A percentile compares a stretch with the other conserved stretches of the same genome.
Conservation (phyloP, 1,284 basidiomycete species). For the Moesziomyces parantarcticus region DNA sequence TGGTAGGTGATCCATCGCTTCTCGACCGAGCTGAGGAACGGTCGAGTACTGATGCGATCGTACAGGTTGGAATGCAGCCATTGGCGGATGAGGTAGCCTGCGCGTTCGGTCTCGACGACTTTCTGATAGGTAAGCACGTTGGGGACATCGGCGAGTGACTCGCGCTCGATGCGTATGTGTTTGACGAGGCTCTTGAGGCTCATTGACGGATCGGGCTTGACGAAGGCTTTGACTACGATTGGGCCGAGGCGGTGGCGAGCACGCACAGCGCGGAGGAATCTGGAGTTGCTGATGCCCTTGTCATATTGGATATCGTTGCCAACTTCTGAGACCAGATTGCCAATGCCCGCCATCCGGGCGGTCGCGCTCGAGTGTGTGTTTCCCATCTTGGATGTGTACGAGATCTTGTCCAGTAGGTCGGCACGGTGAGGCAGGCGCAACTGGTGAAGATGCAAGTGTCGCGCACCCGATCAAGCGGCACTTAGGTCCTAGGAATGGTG, state of each 20-base stretch:
- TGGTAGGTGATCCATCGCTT: constrained; percentile 99
- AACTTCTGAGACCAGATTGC: constrained; percentile 57
- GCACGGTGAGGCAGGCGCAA: neutral
- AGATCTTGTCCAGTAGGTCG: neutral
- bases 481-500: neutral
- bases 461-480: neutral
- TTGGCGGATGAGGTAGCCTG: constrained; percentile 92
- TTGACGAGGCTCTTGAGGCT: constrained; percentile 77
- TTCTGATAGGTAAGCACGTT: constrained; percentile 91
- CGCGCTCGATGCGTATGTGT: constrained; percentile 81
- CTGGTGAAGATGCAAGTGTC: neutral
- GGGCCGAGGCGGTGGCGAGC: constrained; percentile 79
- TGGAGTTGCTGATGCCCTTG: constrained; percentile 80
- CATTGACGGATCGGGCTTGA: constrained; percentile 81
- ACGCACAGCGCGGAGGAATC: constrained; percentile 91
- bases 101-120: constrained; percentile 94
- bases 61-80: constrained; percentile 96
- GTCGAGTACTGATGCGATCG: constrained; percentile 96
- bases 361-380: constrained; percentile 51
- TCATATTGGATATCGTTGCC: constrained; percentile 64
- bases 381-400: constrained; percentile 30
- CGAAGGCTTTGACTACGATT: constrained; percentile 82
- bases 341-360: constrained; percentile 51
- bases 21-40: constrained; percentile 89
- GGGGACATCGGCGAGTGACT: constrained; percentile 82